phyloP scores from a whole-genome alignment of 2,329 filamentous ascomycete species.

The Septoria linicola region DNA sequence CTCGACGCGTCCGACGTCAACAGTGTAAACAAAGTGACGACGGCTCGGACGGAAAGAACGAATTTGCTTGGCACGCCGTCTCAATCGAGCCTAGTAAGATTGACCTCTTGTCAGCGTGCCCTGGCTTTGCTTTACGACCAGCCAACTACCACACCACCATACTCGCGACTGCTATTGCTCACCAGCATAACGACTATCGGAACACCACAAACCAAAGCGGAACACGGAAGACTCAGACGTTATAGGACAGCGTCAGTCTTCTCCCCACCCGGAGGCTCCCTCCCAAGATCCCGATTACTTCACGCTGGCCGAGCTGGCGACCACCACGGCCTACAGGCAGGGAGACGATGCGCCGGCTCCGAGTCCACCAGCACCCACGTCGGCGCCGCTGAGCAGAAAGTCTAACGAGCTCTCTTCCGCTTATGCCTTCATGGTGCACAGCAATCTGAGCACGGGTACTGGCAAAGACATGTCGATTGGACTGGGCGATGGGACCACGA shows the following conservation, averaged over 20 bases:
- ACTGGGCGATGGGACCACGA: conserved; percentile 25
- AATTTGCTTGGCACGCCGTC: too few species aligned
- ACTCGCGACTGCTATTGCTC: conserved; percentile 8
- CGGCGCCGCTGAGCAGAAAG: conserved; percentile 32
- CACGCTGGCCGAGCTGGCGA: conserved; percentile 34
- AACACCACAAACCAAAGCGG: background rate
- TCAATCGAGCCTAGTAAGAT: too few species aligned
- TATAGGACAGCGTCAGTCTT: conserved; percentile 9
- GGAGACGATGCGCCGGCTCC: conserved; percentile 30
- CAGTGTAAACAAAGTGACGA: too few species aligned
- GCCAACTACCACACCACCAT: conserved; percentile 2
- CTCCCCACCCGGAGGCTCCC: conserved; percentile 4
- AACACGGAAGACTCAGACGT: background rate
- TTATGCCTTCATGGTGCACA: conserved; percentile 44
- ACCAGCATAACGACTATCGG: conserved; percentile 1
- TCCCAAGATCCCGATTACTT: conserved; percentile 2
- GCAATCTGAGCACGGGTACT: conserved; percentile 20
- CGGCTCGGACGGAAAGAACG: too few species aligned
- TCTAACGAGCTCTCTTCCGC: conserved; percentile 35
- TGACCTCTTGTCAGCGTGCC: background rate
- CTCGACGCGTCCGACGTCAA: background rate
- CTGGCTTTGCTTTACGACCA: conserved; percentile 1
- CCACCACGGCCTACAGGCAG: conserved; percentile 32
- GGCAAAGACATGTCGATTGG: conserved; percentile 51
- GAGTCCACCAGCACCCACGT: conserved; percentile 15